Evolutionary conservation across 495 filamentous ascomycete genomes (phyloP), one percentile per base, ranked within the genome.

Genomic region (Xylaria intraflava): DNA sequence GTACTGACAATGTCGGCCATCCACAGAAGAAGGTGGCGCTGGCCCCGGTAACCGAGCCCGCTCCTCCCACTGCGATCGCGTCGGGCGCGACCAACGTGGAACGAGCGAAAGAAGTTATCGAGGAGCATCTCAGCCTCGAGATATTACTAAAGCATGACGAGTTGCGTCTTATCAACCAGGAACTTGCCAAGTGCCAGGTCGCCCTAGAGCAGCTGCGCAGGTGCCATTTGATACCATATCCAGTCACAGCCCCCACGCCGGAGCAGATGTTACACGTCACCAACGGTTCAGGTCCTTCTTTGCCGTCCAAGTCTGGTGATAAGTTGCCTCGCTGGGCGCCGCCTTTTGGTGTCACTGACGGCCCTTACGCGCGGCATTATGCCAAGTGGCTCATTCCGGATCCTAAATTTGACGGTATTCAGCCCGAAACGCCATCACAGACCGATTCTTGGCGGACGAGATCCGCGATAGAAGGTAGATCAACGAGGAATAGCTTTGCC

Each of bases 141-240:
- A 91, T 97, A 38, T 72, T 96, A 50, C 70, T 95, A 59, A 98
- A 96, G 74, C 93, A 98, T 65, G 82, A 91, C 57, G 93, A 98
- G 72, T 72, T 96, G 23, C 87, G 90, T 14, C 77, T 95, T 52
- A 95, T 98, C 69, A 89, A 97, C 66, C 90, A 96, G 69, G 91
- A 97, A 69, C 81, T 97, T 55, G 90, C 89, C 59, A 96, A 95
- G 75, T 96, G 91, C 60, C 90, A 96, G 75, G 75, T 90, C 59
- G 87, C 90, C n/a, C 78, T 96, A 57, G 93, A 98, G 70, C 93
- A 97, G 67, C 78, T 98, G 43, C 86, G 93, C 52, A 85, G 93
- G 49, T 96, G 90, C 64, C 82, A 89, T 59, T 74, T 96, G 61
- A 89, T 95, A 46, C 92, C 93, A 6, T 96, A 88, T 67, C 89